Base-by-base conservation (phyloP, 164 flowering plant species). In the Chimonanthus praecox region DNA sequence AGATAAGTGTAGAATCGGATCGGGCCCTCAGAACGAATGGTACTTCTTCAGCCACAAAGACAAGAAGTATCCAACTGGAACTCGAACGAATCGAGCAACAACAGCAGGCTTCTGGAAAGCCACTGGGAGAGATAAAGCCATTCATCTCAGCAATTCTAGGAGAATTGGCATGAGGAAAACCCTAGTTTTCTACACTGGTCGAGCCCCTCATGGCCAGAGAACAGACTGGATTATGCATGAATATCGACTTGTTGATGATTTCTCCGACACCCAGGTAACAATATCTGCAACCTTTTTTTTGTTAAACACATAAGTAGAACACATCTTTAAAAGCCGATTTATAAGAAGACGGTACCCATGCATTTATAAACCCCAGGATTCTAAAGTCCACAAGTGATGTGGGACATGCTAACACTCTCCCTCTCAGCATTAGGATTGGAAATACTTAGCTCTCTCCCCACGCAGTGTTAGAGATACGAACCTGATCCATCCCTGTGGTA, bases 21-120 rank as follows among this genome's bases (percentile, higher is more conserved):
- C 87, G 0, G 85, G 84, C 4, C 87, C 87, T 69, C 96, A 94
- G 73, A 90, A 86, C 67, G 98, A 94, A 47, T 94, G 98, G 98
- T 94, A 94, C 68, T 88, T 88, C 78, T 88, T 87, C 80, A 87
- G 92, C 81, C 90, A 87, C 84, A 89, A 87, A 62, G 92, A 87
- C 80, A 89, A 87, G 84, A 94, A 94, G 74, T 94, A 94, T 71
- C 98, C 98, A 58, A 94, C 98, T 0, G 98, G 98, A 71, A 83
- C 92, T 1, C 79, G 90, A 49, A 89, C 92, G 8, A 89, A 87
- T 51, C 76, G 92, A 8, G 90, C 92, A 16, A 90, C 97, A 5
- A 78, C 82, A 5, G 94, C 97, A 16, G 97, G 97, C 0, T 92
- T 92, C 50, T 92, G 97, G 97, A 92, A 92, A 80, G 97, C 97